Evolutionary conservation across 768 basidiomycete genomes (phyloP), one percentile per base, ranked within the genome.

Genomic region (Gyrodon lividus): DNA sequence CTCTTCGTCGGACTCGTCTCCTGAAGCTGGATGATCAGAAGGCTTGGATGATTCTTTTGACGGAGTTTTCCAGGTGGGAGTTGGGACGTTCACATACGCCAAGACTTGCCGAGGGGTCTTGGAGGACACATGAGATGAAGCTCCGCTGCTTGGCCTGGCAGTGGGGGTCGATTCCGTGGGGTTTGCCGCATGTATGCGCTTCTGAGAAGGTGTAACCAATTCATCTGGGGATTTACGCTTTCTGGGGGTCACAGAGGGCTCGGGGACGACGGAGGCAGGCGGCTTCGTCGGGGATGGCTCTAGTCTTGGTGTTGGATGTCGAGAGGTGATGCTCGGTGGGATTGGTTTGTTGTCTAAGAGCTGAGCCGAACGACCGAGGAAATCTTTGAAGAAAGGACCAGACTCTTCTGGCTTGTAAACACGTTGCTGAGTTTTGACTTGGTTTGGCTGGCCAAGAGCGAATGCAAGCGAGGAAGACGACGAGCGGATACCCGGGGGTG

Each of bases 391-490:
- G 64, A 87, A 90, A 4, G 71, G 65, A 3, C 73, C 65, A 1
- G 86, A 89, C 40, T 89, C 82, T 49, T 80, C 74, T 6, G 85
- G 77, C 17, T 70, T 66, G 59, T 80, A 80, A 8, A 70, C 59
- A 19, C 54, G 64, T 33, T 64, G 57, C 22, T 68, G 66, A 6
- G 61, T 38, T 43, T 56, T 65, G 24, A 16, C 48, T 35, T 65
- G 61, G 24, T 60, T 68, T 5, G 72, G 74, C 37, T 73, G 68
- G 5, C 85, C 87, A 20, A 92, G 77, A 3, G 89, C 89, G 64
- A 76, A 77, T 5, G 89, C 88, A 50, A 89, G 79, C 12, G 89
- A 90, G 14, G 88, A 90, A 1, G 87, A 86, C 1, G 78, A 80
- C n/a, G 77, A 73, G 33, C 72, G 78, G 35, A 87, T 81, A 12